Evolutionary conservation across 306 rosid genomes (phyloP).

Genomic region (Senna tora): DNA sequence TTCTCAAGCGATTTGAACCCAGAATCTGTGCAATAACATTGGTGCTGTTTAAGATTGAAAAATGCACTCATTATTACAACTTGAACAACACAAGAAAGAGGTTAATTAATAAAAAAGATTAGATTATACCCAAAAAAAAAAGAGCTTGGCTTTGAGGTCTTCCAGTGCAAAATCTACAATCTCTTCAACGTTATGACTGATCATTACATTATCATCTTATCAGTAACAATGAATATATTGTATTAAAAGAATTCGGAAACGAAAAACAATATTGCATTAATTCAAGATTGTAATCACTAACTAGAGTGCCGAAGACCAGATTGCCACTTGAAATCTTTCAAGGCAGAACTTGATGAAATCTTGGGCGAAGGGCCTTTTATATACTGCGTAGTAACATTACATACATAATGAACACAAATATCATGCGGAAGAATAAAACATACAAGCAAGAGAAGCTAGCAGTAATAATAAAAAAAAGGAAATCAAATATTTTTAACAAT

Average conservation of each 20-base stretch:
- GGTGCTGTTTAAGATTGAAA: constrained; percentile 5
- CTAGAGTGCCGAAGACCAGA: constrained; percentile 45
- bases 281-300: neutral
- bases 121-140: constrained; percentile 41
- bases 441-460: no score
- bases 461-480: no score
- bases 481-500: neutral
- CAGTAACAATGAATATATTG: neutral
- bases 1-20: constrained; percentile 13
- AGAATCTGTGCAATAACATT: neutral
- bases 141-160: neutral
- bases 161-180: constrained; percentile 19
- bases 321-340: constrained; percentile 50
- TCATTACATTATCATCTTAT: neutral
- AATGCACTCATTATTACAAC: neutral
- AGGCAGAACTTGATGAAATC: constrained; percentile 46
- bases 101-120: neutral
- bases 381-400: constrained; percentile 29
- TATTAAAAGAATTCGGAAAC: neutral
- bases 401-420: no score
- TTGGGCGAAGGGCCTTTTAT: constrained; percentile 28
- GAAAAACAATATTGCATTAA: neutral
- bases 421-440: no score
- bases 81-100: neutral
- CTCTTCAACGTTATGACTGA: constrained; percentile 33